Evolutionary conservation across 1,139 yeast species (phyloP).

Genomic region (Wickerhamomyces sp.): DNA sequence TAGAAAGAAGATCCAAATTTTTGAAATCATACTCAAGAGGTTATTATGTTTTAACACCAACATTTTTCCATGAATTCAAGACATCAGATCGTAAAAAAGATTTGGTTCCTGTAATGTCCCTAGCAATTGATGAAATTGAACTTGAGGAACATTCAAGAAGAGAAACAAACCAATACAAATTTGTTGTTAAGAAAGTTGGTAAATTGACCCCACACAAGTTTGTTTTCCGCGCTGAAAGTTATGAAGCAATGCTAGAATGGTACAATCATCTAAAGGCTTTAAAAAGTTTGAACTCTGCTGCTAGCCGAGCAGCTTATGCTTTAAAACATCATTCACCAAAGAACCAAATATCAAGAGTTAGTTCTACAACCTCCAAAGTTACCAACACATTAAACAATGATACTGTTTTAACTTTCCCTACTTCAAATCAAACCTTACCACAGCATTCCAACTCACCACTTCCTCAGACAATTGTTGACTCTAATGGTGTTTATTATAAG

Average conservation of each 20-base stretch:
- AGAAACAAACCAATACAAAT: conserved; percentile 66
- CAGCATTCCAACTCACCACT: conserved; percentile 15
- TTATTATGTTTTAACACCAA: conserved; percentile 88
- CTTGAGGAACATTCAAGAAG: conserved; percentile 78
- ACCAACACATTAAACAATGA: conserved; percentile 18
- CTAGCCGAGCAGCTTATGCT: conserved; percentile 40
- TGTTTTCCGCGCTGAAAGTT: conserved; percentile 85
- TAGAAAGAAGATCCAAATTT: conserved; percentile 89
- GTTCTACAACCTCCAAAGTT: conserved; percentile 16
- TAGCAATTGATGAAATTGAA: conserved; percentile 75
- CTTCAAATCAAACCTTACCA: conserved; percentile 19
- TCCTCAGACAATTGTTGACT: conserved; percentile 17
- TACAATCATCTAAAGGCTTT: conserved; percentile 67
- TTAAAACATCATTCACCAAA: conserved; percentile 25
- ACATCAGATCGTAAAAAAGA: conserved; percentile 78
- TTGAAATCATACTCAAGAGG: conserved; percentile 85
- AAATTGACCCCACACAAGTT: conserved; percentile 77
- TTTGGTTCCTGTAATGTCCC: conserved; percentile 81
- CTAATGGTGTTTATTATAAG: conserved; percentile 21
- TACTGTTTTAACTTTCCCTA: conserved; percentile 25
- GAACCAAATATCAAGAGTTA: conserved; percentile 20
- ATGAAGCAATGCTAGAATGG: conserved; percentile 80
- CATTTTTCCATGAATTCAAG: conserved; percentile 87
- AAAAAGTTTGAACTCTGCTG: conserved; percentile 54
- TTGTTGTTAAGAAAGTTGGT: conserved; percentile 73